Base-by-base conservation (phyloP, 441 rosid genomes). In the Euphorbia celastroides region DNA sequence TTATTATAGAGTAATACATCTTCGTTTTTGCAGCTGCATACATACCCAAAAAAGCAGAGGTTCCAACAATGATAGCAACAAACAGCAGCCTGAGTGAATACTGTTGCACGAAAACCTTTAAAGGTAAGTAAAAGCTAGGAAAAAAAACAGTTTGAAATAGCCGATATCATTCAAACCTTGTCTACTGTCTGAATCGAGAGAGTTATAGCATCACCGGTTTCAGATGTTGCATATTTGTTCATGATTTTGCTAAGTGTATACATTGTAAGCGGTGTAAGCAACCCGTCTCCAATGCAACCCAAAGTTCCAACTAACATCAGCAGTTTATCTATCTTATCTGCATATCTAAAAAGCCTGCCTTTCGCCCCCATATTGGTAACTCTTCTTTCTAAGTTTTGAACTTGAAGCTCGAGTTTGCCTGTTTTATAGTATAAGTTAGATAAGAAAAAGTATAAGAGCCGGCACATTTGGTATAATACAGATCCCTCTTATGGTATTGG, bases 251-350 rank as follows among this genome's bases (percentile, higher is more conserved):
- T 78, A 0, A 84, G 72, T 34, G 80, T 75, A 66, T 68, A 78
- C 88, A 80, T 80, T 2, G 67, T 75, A 19, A 83, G 72, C 71
- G 91, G 91, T 22, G 78, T 77, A 72, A 73, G 77, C 76, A 84
- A 27, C 41, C 91, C 88, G 72, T 86, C 91, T 65, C 88, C 91
- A 64, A 84, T 76, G 81, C 88, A 80, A 46, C 88, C 91, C 62
- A 84, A 60, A 50, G 70, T 70, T 66, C 88, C 91, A 10, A 82
- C 59, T 2, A 86, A 7, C 82, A 86, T 79, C 78, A 84, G 66
- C 57, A 83, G 3, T 75, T 79, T 86, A 72, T 86, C 91, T 36
- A 70, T 46, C 13, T 79, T 1, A 44, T 84, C 85, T 0, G 85
- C 81, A 3, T 67, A 82, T 22, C 70, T 70, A 60, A 83, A 86